Base-by-base conservation (phyloP, 805 yeast genomes). In the Kazachstania psychrophila region DNA sequence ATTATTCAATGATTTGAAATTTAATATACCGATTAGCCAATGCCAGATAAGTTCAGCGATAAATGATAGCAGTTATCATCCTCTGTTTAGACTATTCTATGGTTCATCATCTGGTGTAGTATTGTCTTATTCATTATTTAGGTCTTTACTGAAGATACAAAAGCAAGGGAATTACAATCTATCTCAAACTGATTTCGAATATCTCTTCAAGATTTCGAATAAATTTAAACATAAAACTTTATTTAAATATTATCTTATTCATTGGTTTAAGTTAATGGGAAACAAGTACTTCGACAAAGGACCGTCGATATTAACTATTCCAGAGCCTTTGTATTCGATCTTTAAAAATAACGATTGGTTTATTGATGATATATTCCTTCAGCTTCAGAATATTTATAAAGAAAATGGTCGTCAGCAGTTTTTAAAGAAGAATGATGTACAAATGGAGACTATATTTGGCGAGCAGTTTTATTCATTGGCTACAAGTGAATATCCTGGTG, bases 61-160 rank as follows among this genome's bases (percentile, higher is more conserved):
- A 9, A 12, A 23, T 13, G 17, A 22, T 23, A 28, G 33, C 5
- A 23, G 38, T 16, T 34, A 23, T 23, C 38, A 34, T 34, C n/a
- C 24, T 5, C 15, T 34, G 3, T 34, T 34, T 6, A 16, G 18
- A 14, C 5, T 13, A 5, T n/a, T 28, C 5, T 4, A 7, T 13
- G 12, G 18, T 10, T 30, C 37, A 6, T 12, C 35, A 7, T 14
- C 31, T 8, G n/a, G n/a, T n/a, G n/a, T n/a, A n/a, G n/a, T n/a
- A n/a, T n/a, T n/a, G 9, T 24, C 14, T 10, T 25, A 34, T 2
- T 17, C 9, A 15, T 14, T 33, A 2, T 29, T 38, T 16, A 26
- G 30, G 7, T 17, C 12, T 20, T 14, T 31, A 15, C 19, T 20
- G 10, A 17, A 20, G 12, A 14, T 36, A 7, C 3, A 20, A 4